Conservation (phyloP, 2,329 filamentous ascomycete species). For the Talaromyces sp. region DNA sequence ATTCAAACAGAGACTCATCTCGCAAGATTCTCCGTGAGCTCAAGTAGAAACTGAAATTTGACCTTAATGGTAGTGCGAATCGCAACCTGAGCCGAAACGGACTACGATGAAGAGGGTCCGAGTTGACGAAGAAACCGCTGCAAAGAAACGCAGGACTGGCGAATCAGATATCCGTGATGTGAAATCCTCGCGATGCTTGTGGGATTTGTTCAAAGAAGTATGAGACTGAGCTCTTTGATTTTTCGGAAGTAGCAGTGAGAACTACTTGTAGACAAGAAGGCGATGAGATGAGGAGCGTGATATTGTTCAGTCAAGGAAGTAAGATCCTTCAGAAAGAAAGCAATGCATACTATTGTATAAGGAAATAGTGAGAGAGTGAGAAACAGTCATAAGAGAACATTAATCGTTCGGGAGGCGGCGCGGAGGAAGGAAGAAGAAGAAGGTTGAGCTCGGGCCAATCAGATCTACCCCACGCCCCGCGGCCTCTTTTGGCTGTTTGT, state of each 20-base stretch:
- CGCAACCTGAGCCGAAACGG: neutral
- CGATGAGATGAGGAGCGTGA: neutral
- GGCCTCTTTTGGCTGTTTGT: neutral
- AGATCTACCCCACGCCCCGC: neutral
- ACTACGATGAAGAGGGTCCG: neutral
- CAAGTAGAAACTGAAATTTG: neutral
- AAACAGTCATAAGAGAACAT: neutral
- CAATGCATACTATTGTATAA: neutral
- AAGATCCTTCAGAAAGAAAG: neutral
- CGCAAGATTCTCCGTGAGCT: neutral
- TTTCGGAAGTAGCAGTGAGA: neutral
- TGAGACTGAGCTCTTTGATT: neutral
- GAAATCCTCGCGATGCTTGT: neutral
- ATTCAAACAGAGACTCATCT: constrained; percentile 18
- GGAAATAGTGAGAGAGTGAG: neutral
- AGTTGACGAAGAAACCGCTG: neutral
- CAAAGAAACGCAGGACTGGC: neutral
- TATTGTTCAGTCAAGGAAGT: neutral
- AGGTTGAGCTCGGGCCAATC: neutral
- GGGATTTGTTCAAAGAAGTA: neutral
- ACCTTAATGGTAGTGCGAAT: neutral
- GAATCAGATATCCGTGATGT: neutral
- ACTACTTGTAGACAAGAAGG: neutral
- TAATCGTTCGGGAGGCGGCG: neutral
- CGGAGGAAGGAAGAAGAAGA: neutral